Base-by-base conservation (phyloP, 1,284 basidiomycete species). In the Melampsora americana region DNA sequence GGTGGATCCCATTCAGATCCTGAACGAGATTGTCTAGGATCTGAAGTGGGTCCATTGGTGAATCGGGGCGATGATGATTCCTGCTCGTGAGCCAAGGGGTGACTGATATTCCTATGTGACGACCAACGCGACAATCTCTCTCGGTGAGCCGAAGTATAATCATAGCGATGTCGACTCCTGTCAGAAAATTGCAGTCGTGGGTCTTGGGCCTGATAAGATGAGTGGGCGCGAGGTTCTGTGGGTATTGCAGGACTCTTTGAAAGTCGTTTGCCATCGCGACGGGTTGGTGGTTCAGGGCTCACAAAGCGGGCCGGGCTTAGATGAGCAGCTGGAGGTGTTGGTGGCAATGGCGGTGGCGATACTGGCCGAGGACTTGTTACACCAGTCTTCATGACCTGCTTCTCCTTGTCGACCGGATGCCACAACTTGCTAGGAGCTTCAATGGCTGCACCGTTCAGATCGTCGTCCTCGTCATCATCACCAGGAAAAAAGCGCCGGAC, bases 401-500 rank as follows among this genome's bases (percentile, higher is more conserved):
- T 61, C 7, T 28, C 46, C 30, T 50, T 61, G 20, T 18, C 61
- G 28, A 32, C n/a, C 20, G 59, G 48, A 39, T 64, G 39, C 35
- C 46, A 18, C 28, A 44, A 42, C 18, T 42, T 23, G 32, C 59
- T 76, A 6, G n/a, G 5, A 18, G 65, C 46, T 39, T 76, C 73
- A 28, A 35, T 67, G 42, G 53, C 48, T 59, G 48, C 35, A 42
- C 28, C 42, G 28, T 30, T 42, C 6, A 59, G 30, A 14, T 66
- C 44, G 11, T 69, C 73, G 50, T 74, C 72, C 7, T 76, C 73
- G 12, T 76, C 73, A 46, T 76, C 73, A 53, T 76, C 73, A 30
- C 66, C 73, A 14, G 73, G 73, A 35, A 76, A 76, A 69, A 76
- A 76, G 30, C 66, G 53, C 59, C 73, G 66, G 59, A 76, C 73